Conservation (phyloP, 164 flowering plant species). For the Vitis vinifera region ASM3070453v1 NC_081814.1:5742001-5742500, state of each 20-base stretch:
- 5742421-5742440: conserved; percentile 94
- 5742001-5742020: not conserved
- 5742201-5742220: conserved; percentile 89
- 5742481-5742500: too few relatives aligned
- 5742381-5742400: conserved; percentile 96
- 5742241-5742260: conserved; percentile 75
- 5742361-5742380: conserved; percentile 96
- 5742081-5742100: conserved; percentile 94
- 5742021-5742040: not conserved
- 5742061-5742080: conserved; percentile 92
- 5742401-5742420: conserved; percentile 87
- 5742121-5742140: conserved; percentile 62
- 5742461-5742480: too few relatives aligned
- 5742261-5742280: not conserved
- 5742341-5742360: conserved; percentile 86
- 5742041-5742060: not conserved
- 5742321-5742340: conserved; percentile 76
- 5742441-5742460: conserved; percentile 24
- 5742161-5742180: conserved; percentile 90
- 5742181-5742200: conserved; percentile 89
- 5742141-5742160: conserved; percentile 80
- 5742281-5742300: not conserved
- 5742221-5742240: conserved; percentile 79
- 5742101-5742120: conserved; percentile 84
- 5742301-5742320: not conserved